phyloP scores from a whole-genome alignment of 352 stramenopile genomes.

The Pythium graminicola region DNA sequence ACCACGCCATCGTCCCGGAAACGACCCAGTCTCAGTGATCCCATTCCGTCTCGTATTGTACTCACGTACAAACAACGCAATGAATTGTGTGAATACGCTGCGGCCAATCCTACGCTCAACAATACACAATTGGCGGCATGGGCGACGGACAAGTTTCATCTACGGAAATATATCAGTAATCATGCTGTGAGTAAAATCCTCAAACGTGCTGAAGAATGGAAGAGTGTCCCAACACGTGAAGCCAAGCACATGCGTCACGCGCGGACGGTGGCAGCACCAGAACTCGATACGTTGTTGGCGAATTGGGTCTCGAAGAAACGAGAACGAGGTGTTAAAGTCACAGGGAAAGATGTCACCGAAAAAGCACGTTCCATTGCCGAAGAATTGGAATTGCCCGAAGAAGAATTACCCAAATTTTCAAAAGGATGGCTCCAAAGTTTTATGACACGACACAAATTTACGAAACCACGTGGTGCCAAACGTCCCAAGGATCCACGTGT shows the following conservation, averaged over 20 bases:
- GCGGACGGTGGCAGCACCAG: slow-evolving; percentile 5
- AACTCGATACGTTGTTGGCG: slow-evolving; percentile 17
- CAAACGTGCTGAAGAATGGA: slow-evolving; percentile 19
- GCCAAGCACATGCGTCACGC: slow-evolving; percentile 18
- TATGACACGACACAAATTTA: slow-evolving; percentile 17
- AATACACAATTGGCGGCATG: slow-evolving; percentile 15
- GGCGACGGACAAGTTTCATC: slow-evolving; percentile 22
- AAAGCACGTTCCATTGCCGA: slow-evolving; percentile 4
- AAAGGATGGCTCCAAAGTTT: slow-evolving; percentile 22
- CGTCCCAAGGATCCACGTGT: background rate
- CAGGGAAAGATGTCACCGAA: slow-evolving; percentile 18
- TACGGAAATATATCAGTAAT: slow-evolving; percentile 27
- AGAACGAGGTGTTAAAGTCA: slow-evolving; percentile 11
- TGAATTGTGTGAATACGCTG: slow-evolving; percentile 18
- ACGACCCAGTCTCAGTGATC: slow-evolving; percentile 22
- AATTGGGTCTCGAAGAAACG: slow-evolving; percentile 13
- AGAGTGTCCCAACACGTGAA: slow-evolving; percentile 8
- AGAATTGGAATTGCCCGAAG: slow-evolving; percentile 13
- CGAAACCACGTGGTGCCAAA: background rate
- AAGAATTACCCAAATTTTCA: slow-evolving; percentile 22
- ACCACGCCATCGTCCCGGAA: slow-evolving; percentile 10
- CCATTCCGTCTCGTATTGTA: slow-evolving; percentile 21
- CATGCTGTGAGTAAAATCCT: slow-evolving; percentile 19
- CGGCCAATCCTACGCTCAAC: slow-evolving; percentile 14
- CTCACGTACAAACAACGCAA: slow-evolving; percentile 24